phyloP scores from a whole-genome alignment of 495 filamentous ascomycete species.

The Lasiosphaeria miniovina region DNA sequence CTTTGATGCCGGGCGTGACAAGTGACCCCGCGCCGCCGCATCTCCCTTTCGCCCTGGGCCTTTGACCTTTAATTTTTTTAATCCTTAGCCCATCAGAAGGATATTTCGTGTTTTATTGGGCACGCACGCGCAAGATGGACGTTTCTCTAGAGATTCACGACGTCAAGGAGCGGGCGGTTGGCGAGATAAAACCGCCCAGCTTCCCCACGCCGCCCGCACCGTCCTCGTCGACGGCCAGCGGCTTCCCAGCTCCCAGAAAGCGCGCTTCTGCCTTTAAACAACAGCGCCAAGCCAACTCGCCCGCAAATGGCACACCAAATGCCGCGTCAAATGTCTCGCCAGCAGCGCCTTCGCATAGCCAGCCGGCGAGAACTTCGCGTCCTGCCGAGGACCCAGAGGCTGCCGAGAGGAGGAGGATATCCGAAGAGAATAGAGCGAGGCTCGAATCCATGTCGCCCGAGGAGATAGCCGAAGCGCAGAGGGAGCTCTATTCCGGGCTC shows the following conservation, averaged over 20 bases:
- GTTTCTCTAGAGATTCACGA: conserved; percentile 61
- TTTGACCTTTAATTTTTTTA: background rate
- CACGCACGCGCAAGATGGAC: conserved; percentile 34
- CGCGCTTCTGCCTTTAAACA: conserved; percentile 79
- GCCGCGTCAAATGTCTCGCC: background rate
- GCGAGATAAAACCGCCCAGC: conserved; percentile 55
- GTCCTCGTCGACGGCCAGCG: conserved; percentile 55
- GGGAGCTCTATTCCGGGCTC: conserved; percentile 68
- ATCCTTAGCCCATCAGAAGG: background rate
- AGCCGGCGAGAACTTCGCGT: background rate
- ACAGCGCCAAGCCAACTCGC: conserved; percentile 41
- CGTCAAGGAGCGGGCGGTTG: conserved; percentile 68
- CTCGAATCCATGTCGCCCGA: conserved; percentile 75
- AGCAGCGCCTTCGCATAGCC: background rate
- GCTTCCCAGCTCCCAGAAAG: conserved; percentile 84
- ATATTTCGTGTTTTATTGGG: background rate
- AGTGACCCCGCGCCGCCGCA: background rate
- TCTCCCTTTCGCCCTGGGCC: background rate
- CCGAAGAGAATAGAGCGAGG: conserved; percentile 73
- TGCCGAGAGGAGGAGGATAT: conserved; percentile 67
- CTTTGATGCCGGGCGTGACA: background rate
- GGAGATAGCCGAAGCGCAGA: conserved; percentile 73
- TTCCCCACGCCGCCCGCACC: conserved; percentile 50
- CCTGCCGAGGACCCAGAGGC: conserved; percentile 22
- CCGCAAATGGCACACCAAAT: background rate